Evolutionary conservation across 257 asterid species (phyloP).

Genomic region (Perilla frutescens): DNA sequence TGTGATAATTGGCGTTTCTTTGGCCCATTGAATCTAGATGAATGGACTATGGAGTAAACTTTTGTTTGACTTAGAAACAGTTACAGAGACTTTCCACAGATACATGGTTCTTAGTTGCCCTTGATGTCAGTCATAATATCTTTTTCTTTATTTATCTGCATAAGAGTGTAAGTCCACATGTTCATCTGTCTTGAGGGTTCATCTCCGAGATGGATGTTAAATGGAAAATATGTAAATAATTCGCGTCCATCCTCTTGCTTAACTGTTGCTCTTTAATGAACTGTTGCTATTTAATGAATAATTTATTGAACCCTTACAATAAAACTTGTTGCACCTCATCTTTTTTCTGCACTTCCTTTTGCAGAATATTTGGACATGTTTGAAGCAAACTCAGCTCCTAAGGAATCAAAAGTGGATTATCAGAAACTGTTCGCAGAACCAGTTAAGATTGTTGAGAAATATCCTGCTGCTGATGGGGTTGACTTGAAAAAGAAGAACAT

Average conservation of each 20-base stretch:
- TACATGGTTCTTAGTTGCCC: slow-evolving; percentile 22
- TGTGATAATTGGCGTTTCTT: slow-evolving; percentile 27
- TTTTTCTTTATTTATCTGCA: slow-evolving; percentile 14
- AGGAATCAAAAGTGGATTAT: slow-evolving; percentile 71
- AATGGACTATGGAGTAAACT: not conserved
- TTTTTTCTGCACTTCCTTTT: slow-evolving; percentile 32
- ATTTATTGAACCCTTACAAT: slow-evolving; percentile 22
- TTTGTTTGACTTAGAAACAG: not conserved
- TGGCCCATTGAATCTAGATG: not conserved
- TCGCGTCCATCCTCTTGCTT: slow-evolving; percentile 18
- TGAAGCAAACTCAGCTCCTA: slow-evolving; percentile 86
- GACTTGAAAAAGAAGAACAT: slow-evolving; percentile 93
- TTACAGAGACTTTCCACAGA: not conserved
- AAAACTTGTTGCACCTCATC: slow-evolving; percentile 6
- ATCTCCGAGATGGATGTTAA: not conserved
- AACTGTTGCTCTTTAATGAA: not conserved
- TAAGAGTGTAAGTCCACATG: not conserved
- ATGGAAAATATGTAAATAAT: slow-evolving; percentile 15
- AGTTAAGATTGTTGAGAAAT: slow-evolving; percentile 81
- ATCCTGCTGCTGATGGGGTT: slow-evolving; percentile 88
- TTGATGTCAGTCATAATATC: slow-evolving; percentile 5
- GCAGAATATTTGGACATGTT: slow-evolving; percentile 89
- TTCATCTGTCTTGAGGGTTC: slow-evolving; percentile 24
- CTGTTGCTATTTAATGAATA: not conserved
- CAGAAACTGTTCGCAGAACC: slow-evolving; percentile 88